These are phyloP conservation scores for Sporothrix sp. DNA, from an alignment of 2,329 filamentous ascomycete species.

Conservation along the genomic window DNA sequence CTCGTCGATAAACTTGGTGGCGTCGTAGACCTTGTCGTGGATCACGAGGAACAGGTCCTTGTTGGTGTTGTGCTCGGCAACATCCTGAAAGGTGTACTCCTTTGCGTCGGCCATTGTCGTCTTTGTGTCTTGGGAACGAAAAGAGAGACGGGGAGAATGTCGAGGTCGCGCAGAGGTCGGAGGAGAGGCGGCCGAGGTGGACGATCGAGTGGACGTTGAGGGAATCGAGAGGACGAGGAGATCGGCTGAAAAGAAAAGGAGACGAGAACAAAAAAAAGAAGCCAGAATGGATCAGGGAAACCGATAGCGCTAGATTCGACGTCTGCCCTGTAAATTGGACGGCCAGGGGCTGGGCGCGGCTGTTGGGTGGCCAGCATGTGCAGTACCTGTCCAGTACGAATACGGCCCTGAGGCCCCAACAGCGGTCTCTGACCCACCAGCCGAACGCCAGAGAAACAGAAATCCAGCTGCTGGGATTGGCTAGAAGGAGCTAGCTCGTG, in stretches of 20 bases:
- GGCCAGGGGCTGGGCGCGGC: no score
- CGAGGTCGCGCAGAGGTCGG: neutral
- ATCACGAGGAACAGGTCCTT: constrained; percentile 88
- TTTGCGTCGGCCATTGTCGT: constrained; percentile 30
- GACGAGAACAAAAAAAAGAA: neutral
- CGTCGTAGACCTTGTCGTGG: constrained; percentile 94
- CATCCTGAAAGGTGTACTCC: constrained; percentile 67
- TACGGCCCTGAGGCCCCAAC: no score
- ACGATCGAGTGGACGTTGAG: no score
- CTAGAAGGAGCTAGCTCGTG: constrained; percentile 8
- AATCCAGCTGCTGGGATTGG: constrained; percentile 16
- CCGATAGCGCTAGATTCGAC: constrained; percentile 1
- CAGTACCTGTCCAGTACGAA: no score
- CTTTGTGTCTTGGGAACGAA: neutral
- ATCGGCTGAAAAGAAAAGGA: constrained; percentile 1
- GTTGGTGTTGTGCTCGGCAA: constrained; percentile 81
- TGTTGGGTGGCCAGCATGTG: no score
- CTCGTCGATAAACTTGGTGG: constrained; percentile 85
- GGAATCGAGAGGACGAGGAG: neutral
- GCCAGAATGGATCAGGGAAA: neutral
- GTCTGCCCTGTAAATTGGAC: no score
- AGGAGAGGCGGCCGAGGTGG: neutral
- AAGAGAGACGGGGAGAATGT: neutral
- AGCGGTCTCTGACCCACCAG: no score
- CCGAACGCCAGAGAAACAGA: constrained; percentile 1